Conservation (phyloP, 1,139 yeast species). For the Wickerhamomyces sp. region DNA sequence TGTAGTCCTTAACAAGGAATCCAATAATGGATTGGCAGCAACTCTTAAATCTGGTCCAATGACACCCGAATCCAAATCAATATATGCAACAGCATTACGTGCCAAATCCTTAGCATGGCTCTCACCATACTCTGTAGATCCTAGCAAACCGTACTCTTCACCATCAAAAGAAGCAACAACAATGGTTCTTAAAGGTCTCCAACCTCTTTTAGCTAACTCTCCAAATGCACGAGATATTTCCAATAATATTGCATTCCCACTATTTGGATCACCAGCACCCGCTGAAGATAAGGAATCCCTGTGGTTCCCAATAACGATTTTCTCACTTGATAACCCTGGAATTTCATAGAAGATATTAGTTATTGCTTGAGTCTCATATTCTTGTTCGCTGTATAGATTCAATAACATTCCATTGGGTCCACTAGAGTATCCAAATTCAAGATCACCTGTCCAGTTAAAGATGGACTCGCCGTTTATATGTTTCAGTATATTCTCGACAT, state of each 20-base stretch:
- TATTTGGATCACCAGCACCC: constrained; percentile 42
- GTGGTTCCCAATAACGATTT: constrained; percentile 43
- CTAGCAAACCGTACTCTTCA: constrained; percentile 40
- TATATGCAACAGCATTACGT: constrained; percentile 36
- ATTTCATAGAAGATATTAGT: constrained; percentile 42
- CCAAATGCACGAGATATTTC: constrained; percentile 43
- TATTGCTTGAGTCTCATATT: constrained; percentile 33
- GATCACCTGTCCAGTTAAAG: constrained; percentile 34
- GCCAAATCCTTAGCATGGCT: constrained; percentile 29
- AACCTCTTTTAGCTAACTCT: constrained; percentile 37
- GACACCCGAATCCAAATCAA: constrained; percentile 43
- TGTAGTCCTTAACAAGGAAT: constrained; percentile 29
- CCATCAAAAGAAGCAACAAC: constrained; percentile 50
- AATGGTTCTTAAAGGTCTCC: constrained; percentile 54
- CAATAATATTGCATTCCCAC: constrained; percentile 39
- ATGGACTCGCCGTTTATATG: constrained; percentile 23
- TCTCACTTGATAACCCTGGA: constrained; percentile 47
- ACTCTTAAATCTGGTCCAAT: constrained; percentile 37
- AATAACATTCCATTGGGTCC: constrained; percentile 33
- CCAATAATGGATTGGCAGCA: constrained; percentile 38
- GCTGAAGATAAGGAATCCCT: constrained; percentile 40
- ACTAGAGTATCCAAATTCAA: constrained; percentile 32
- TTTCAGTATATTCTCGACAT: constrained; percentile 33
- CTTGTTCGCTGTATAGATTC: constrained; percentile 31
- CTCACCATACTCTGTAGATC: constrained; percentile 47